These are phyloP conservation scores for Penicillium occitanis DNA, from an alignment of 2,329 filamentous ascomycete genomes.

Conservation along the genomic window DNA sequence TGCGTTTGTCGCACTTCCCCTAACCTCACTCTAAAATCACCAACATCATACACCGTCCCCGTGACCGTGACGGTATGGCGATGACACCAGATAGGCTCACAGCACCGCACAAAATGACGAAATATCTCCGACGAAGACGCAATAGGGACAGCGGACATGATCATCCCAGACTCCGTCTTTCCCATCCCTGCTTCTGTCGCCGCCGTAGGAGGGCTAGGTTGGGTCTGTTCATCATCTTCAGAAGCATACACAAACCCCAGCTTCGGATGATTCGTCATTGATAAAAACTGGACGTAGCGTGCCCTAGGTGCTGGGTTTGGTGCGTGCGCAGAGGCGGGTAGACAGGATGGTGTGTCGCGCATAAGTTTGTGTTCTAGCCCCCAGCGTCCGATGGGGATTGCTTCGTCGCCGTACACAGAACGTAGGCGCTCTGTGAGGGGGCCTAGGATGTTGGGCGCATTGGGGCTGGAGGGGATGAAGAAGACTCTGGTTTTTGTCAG, in stretches of 20 bases:
- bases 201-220: not conserved
- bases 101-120: conserved; percentile 42
- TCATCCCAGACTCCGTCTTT: conserved; percentile 28
- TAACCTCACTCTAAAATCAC: conserved; percentile 44
- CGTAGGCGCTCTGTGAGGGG: conserved; percentile 42
- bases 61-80: conserved; percentile 40
- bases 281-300: conserved; percentile 46
- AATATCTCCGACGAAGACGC: conserved; percentile 38
- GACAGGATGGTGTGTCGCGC: conserved; percentile 43
- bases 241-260: conserved; percentile 46
- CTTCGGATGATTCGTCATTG: conserved; percentile 40
- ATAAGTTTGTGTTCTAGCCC: conserved; percentile 45
- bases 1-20: conserved; percentile 46
- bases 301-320: conserved; percentile 33
- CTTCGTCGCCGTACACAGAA: conserved; percentile 36
- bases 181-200: not conserved
- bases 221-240: conserved; percentile 23
- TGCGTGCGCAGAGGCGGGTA: conserved; percentile 35
- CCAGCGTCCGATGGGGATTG: conserved; percentile 40
- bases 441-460: conserved; percentile 37
- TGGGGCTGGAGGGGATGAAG: conserved; percentile 45
- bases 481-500: conserved; percentile 35
- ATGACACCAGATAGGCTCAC: conserved; percentile 45
- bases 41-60: conserved; percentile 43
- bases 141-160: conserved; percentile 42